Percentiles rank a stretch among this genome's conserved stretches.
Conservation (phyloP, 23 red algal species). For the Chondrus crispus region DNA sequence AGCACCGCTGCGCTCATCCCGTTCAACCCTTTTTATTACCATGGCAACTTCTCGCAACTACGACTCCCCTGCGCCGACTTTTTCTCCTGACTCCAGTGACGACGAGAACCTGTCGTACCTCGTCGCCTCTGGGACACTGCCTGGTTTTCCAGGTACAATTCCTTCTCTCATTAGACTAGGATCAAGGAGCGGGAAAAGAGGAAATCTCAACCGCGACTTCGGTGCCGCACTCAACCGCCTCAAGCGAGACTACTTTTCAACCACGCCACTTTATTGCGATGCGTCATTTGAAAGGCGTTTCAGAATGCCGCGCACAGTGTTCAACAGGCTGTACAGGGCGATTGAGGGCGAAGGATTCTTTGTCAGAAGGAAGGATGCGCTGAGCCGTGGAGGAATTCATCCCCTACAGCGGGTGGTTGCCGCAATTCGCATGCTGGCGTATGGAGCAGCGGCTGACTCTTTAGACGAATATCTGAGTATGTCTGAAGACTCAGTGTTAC, state of each 20-base stretch:
- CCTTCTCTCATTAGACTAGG: too few relatives aligned
- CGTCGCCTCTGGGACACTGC: neutral
- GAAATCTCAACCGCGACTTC: neutral
- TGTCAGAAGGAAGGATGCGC: neutral
- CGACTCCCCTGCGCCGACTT: neutral
- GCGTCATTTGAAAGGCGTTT: conserved; percentile 21
- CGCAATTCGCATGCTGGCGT: conserved; percentile 13
- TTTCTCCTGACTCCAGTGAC: neutral
- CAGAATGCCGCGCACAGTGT: neutral
- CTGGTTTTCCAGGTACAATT: neutral
- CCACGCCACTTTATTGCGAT: neutral
- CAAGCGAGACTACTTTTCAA: neutral
- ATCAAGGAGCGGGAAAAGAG: neutral
- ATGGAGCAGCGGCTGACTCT: neutral
- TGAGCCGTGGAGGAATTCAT: neutral
- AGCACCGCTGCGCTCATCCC: too few relatives aligned
- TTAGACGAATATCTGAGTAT: neutral
- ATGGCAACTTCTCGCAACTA: too few relatives aligned
- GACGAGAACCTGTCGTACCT: neutral
- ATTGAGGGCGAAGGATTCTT: neutral
- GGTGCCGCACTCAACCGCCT: neutral
- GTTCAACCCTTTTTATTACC: too few relatives aligned
- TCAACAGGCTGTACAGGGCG: neutral
- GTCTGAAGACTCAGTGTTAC: neutral
- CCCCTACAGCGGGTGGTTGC: neutral